phyloP scores from a whole-genome alignment of 2,329 filamentous ascomycete genomes.

The Cladosporium oxysporum region DNA sequence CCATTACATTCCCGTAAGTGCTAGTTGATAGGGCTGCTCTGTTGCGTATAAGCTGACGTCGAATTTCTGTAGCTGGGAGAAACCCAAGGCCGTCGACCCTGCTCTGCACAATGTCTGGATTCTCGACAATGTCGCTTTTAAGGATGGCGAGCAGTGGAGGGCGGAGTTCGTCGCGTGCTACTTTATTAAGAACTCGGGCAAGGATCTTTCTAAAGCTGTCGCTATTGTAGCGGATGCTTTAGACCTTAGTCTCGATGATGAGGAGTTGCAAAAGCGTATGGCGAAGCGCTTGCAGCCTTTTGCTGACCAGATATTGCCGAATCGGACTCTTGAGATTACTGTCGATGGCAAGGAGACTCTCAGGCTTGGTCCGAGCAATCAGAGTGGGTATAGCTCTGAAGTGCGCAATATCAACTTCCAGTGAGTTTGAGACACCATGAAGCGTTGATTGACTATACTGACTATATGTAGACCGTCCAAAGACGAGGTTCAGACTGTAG shows the following conservation, averaged over 20 bases:
- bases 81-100: constrained; percentile 51
- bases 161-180: constrained; percentile 82
- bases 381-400: constrained; percentile 36
- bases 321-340: constrained; percentile 65
- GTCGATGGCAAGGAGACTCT: constrained; percentile 49
- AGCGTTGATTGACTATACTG: background rate
- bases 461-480: constrained; percentile 4
- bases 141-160: constrained; percentile 61
- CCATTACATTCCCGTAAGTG: constrained; percentile 53
- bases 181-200: constrained; percentile 71
- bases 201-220: constrained; percentile 67
- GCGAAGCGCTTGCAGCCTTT: constrained; percentile 73
- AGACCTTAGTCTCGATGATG: constrained; percentile 56
- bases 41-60: background rate
- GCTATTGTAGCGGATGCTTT: constrained; percentile 69
- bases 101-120: constrained; percentile 80
- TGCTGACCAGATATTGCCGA: constrained; percentile 72
- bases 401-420: constrained; percentile 34
- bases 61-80: constrained; percentile 25
- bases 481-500: constrained; percentile 25
- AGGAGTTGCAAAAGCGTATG: constrained; percentile 62
- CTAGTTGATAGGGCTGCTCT: background rate
- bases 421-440: background rate
- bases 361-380: constrained; percentile 37
- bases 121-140: constrained; percentile 84